Conservation (phyloP, 2,329 filamentous ascomycete genomes). For the Xylariomycetidae sp. region DNA sequence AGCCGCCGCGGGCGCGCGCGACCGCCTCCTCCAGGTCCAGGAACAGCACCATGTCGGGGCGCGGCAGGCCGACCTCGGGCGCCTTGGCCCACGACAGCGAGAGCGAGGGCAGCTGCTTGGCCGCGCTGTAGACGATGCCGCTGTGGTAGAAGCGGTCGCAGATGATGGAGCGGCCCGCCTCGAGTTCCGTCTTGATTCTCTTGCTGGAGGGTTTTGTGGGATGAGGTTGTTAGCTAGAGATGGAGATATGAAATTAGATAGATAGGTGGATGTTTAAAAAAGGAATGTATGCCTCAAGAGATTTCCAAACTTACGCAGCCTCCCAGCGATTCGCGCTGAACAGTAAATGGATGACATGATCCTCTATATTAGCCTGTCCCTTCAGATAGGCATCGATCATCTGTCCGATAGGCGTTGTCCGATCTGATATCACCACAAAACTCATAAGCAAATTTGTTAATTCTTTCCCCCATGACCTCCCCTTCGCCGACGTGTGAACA, state of each 20-base stretch:
- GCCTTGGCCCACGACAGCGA: constrained; percentile 74
- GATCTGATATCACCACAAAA: no score
- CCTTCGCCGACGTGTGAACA: no score
- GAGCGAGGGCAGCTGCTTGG: constrained; percentile 71
- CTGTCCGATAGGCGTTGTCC: constrained; percentile 77
- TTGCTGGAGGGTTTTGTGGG: constrained; percentile 31
- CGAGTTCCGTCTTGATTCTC: constrained; percentile 50
- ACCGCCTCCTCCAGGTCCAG: constrained; percentile 72
- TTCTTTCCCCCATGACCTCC: no score
- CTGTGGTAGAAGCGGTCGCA: constrained; percentile 95
- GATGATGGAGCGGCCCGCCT: constrained; percentile 68
- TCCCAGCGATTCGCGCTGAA: constrained; percentile 95
- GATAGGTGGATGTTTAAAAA: not conserved
- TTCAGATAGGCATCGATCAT: constrained; percentile 83
- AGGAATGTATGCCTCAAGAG: not conserved
- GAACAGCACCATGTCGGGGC: constrained; percentile 84
- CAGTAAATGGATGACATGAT: constrained; percentile 84
- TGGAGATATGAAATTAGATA: not conserved
- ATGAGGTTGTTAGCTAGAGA: not conserved
- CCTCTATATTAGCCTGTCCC: constrained; percentile 67
- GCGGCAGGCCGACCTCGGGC: constrained; percentile 80
- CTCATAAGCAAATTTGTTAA: no score
- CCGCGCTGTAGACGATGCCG: constrained; percentile 87
- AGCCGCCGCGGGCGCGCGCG: constrained; percentile 75
- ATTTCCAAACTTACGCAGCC: constrained; percentile 40